Evolutionary conservation across 1,139 yeast species (phyloP), one percentile per base, ranked within the genome.

Genomic region (Geotrichum histeridarum): DNA sequence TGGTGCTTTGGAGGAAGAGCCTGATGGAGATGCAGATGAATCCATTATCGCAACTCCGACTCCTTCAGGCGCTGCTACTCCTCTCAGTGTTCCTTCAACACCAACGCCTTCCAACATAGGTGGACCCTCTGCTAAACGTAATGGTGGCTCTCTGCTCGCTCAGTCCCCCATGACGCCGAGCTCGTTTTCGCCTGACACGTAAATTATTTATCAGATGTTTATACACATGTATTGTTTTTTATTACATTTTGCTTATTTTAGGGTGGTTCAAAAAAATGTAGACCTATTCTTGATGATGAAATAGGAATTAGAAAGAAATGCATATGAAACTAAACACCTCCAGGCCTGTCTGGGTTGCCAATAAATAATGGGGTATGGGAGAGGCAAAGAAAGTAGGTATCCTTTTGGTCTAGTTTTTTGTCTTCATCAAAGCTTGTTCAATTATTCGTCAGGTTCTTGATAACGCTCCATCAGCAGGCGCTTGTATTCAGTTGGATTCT

Each of bases 401-500:
- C 14, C 14, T 35, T 35, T 35, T 35, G 11, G 11, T 35, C 14
- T 35, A 6, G 38, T 35, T 35, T 35, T 11, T 35, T 35, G 6
- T 35, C 35, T 8, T 32, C 11, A 8, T 32, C 35, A 32, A 11
- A 11, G 8, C 35, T 8, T 32, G 8, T 7, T 6, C 18, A n/a
- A 33, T 54, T 57, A 55, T 48, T 66, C 73, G 35, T 71, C 73
- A 46, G 68, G 65, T 57, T 74, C 77, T 62, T 75, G 74, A 63
- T 77, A 77, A 45, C 80, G 68, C 60, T 70, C 73, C 70, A 72
- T 60, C 57, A 78, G 63, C 52, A 77, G 68, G 17, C 74, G 70
- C 63, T 74, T 72, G 67, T 75, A 81, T 62, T 77, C 79, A 8
- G 64, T 67, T 54, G 77, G 77, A 57, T 73, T 65, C 45, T 64